Evolutionary conservation across 495 filamentous ascomycete genomes (phyloP).

Genomic region (Cryomyces antarcticus): DNA sequence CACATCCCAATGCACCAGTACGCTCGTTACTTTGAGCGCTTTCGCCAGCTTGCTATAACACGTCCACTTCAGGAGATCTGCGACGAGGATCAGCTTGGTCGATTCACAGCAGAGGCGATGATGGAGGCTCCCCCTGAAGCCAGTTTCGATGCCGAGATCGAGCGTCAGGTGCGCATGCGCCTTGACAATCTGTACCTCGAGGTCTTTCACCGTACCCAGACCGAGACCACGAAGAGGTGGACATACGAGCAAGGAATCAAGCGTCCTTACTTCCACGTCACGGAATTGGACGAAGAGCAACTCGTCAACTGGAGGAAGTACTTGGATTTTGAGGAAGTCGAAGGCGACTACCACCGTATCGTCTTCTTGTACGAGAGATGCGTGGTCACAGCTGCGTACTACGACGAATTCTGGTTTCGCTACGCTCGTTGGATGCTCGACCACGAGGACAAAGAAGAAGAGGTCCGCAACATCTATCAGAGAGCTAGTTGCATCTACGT

Average conservation of each 20-base stretch:
- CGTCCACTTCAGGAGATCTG: constrained; percentile 57
- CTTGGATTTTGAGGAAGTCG: constrained; percentile 83
- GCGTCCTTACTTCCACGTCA: constrained; percentile 92
- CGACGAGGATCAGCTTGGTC: constrained; percentile 41
- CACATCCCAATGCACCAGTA: constrained; percentile 96
- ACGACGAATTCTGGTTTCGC: constrained; percentile 94
- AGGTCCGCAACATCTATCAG: constrained; percentile 84
- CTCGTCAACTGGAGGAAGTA: constrained; percentile 92
- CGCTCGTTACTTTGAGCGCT: constrained; percentile 83
- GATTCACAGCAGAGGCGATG: constrained; percentile 51
- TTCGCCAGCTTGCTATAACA: constrained; percentile 53
- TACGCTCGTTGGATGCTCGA: constrained; percentile 95
- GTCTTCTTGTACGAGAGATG: constrained; percentile 86
- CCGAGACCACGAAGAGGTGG: constrained; percentile 85
- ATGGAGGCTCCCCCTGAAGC: constrained; percentile 29
- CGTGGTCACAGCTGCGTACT: constrained; percentile 77
- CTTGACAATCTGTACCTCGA: constrained; percentile 67
- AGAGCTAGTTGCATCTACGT: constrained; percentile 68
- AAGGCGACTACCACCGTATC: constrained; percentile 54
- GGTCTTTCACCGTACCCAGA: constrained; percentile 62
- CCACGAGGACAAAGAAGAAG: constrained; percentile 65
- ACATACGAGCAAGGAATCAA: constrained; percentile 89
- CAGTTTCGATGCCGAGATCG: constrained; percentile 53
- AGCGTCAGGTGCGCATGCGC: constrained; percentile 59
- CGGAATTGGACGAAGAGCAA: constrained; percentile 69